These are phyloP conservation scores for Solidago caesia DNA, from an alignment of 129 eudicot genomes.

Conservation along the genomic window DNA sequence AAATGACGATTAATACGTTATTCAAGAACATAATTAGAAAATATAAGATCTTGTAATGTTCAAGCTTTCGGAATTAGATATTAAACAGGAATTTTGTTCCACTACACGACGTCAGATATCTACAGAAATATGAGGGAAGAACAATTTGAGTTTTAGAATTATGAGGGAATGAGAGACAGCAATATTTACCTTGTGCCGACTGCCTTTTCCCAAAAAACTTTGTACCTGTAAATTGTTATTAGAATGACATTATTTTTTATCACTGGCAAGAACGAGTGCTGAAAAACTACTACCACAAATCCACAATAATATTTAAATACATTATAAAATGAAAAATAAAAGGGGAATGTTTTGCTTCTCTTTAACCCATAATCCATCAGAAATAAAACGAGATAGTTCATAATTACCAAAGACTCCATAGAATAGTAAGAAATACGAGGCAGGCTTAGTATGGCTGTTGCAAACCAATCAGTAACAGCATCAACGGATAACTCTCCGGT, in stretches of 20 bases:
- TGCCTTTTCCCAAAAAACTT: conserved; percentile 62
- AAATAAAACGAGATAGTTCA: conserved; percentile 5
- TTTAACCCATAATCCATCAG: background rate
- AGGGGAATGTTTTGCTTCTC: background rate
- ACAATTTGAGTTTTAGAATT: background rate
- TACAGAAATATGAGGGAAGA: conserved; percentile 12
- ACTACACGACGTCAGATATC: background rate
- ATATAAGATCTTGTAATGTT: background rate
- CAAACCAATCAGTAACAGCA: conserved; percentile 87
- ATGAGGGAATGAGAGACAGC: background rate
- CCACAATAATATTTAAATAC: conserved; percentile 1
- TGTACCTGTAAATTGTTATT: conserved; percentile 52
- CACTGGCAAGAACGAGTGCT: conserved; percentile 12
- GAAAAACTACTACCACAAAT: background rate
- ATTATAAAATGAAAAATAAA: background rate
- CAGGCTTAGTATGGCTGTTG: conserved; percentile 61
- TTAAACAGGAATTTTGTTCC: background rate
- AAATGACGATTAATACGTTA: background rate
- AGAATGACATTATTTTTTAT: conserved; percentile 24
- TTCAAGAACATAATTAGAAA: conserved; percentile 1
- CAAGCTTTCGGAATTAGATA: background rate
- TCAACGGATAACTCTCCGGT: conserved; percentile 92
- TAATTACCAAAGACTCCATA: conserved; percentile 84
- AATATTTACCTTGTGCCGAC: conserved; percentile 76
- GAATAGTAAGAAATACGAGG: conserved; percentile 88